A percentile compares a stretch with the other conserved stretches of the same genome.
Conservation (phyloP, 306 rosid genomes). For the Quercus cerris region DNA sequence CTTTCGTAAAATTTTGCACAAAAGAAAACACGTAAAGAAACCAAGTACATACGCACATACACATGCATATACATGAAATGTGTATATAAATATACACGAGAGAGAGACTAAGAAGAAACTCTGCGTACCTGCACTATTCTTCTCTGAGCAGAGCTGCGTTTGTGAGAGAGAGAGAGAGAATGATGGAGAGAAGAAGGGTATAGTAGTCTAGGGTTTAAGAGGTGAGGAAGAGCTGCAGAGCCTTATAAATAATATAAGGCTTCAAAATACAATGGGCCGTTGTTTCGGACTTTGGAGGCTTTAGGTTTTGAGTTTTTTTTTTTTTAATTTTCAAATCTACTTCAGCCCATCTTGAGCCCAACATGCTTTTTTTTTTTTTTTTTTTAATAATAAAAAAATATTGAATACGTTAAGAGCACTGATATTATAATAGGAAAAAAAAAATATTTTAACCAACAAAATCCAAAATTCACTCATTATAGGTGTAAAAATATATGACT, state of each 20-base stretch:
- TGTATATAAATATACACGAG: neutral
- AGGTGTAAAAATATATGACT: too few species aligned
- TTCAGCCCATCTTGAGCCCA: neutral
- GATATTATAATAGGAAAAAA: too few species aligned
- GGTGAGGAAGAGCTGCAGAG: neutral
- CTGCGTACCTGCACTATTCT: conserved; percentile 11
- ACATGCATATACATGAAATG: neutral
- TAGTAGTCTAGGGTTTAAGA: conserved; percentile 34
- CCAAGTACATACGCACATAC: neutral
- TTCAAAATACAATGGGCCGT: neutral
- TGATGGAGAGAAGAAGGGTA: neutral
- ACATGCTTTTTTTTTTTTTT: neutral
- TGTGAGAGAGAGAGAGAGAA: neutral
- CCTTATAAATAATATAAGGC: neutral
- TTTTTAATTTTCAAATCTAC: neutral
- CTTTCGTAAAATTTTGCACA: neutral
- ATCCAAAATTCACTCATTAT: too few species aligned
- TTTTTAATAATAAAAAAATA: neutral
- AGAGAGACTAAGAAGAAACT: neutral
- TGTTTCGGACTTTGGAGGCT: neutral
- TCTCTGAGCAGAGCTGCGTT: neutral
- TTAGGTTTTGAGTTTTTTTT: too few species aligned
- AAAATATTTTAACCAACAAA: too few species aligned
- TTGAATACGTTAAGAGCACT: too few species aligned
- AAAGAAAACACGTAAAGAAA: neutral